Evolutionary conservation across 306 rosid genomes (phyloP), one percentile per base, ranked within the genome.

Genomic region (Begonia loranthoides): DNA sequence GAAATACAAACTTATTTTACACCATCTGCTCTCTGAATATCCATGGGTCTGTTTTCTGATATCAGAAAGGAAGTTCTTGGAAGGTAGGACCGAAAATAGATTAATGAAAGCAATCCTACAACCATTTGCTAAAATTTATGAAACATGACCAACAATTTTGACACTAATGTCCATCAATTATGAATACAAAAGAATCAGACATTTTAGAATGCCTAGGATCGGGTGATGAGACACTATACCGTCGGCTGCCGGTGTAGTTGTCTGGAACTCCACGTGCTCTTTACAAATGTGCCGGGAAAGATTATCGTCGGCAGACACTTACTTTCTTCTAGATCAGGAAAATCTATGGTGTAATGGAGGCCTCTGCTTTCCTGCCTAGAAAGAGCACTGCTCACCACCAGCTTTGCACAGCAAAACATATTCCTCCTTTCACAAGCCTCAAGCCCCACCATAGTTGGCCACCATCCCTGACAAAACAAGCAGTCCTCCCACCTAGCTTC

Each of bases 371-470:
- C 97, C 10, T 72, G 97, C 68, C 97, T 57, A 4, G 94, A 71
- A 34, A 90, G 87, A 21, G 97, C 97, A 21, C 97, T 85, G 70
- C 92, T 76, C 22, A 90, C 72, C 12, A 90, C 95, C 41, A 90
- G 70, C 68, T 78, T 75, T n/a, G 95, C 87, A 36, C 90, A 82
- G 69, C 95, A 85, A 46, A 90, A 85, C 45, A 90, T 71, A 76
- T 90, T 90, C 70, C 95, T 80, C 95, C 82, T 80, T 58, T 90
- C 92, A 59, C 97, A 90, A 21, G 74, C 83, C 70, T 90, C 95
- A 19, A 84, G 66, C 47, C 64, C 83, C 65, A 80, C 95, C 95
- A 80, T 85, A 33, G 86, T 76, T 38, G 87, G 68, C 46, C 70
- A 76, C 95, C 97, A 85, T n/a, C 92, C 92, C 59, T 71, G 79